phyloP scores from a whole-genome alignment of 2,329 filamentous ascomycete species.

The Grosmannia penicillata region DNA sequence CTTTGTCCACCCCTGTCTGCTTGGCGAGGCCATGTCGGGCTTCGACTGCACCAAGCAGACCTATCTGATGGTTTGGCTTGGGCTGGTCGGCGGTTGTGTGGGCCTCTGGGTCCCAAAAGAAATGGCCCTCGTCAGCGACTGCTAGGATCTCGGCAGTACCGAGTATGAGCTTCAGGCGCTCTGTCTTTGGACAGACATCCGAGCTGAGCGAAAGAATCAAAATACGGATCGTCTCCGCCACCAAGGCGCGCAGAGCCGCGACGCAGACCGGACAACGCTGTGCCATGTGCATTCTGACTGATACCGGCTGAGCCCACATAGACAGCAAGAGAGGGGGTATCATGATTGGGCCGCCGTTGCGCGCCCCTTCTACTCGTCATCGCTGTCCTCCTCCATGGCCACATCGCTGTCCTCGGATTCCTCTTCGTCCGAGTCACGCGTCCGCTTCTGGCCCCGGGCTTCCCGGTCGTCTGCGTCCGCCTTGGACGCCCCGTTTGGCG shows the following conservation, averaged over 20 bases:
- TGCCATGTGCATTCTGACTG: no score
- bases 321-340: background rate
- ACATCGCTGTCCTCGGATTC: slow-evolving; percentile 48
- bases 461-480: background rate
- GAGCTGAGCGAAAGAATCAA: no score
- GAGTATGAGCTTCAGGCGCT: background rate
- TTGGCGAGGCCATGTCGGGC: slow-evolving; percentile 62
- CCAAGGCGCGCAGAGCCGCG: no score
- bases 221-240: no score
- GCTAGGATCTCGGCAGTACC: background rate
- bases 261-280: no score
- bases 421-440: slow-evolving; percentile 52
- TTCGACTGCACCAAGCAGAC: slow-evolving; percentile 47
- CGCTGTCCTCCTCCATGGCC: slow-evolving; percentile 55
- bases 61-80: slow-evolving; percentile 81
- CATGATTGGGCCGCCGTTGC: background rate
- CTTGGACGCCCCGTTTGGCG: background rate
- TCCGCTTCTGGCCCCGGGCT: slow-evolving; percentile 50
- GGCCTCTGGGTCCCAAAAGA: slow-evolving; percentile 63
- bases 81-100: slow-evolving; percentile 68
- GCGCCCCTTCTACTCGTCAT: slow-evolving; percentile 42
- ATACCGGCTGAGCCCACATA: no score
- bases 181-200: no score
- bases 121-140: slow-evolving; percentile 30
- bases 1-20: slow-evolving; percentile 86